Evolutionary conservation across 768 basidiomycete genomes (phyloP).

Genomic region (Mycena belliarum): DNA sequence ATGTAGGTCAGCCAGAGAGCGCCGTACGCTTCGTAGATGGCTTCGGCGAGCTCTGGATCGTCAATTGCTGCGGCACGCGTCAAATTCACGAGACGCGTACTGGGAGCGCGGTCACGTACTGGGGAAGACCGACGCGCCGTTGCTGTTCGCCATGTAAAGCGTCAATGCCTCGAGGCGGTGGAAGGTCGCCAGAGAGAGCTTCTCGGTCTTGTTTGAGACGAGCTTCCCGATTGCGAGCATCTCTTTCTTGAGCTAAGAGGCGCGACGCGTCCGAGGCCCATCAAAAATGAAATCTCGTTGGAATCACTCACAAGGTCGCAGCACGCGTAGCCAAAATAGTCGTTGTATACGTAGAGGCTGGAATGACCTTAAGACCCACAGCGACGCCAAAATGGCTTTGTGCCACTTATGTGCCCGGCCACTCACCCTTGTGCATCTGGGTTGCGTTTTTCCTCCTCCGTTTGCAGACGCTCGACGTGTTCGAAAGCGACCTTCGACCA

Average conservation of each 20-base stretch:
- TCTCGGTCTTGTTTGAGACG: conserved; percentile 7
- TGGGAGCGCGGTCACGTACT: conserved; percentile 7
- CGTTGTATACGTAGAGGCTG: conserved; percentile 16
- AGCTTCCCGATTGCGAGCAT: conserved; percentile 13
- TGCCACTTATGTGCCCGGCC: neutral
- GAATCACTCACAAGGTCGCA: neutral
- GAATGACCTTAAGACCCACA: neutral
- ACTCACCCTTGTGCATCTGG: conserved; percentile 15
- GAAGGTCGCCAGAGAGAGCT: conserved; percentile 3
- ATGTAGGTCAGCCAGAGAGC: conserved; percentile 18
- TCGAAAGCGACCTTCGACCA: conserved; percentile 17
- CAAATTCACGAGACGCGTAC: too few species aligned
- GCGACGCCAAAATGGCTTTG: neutral
- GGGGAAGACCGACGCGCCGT: conserved; percentile 2
- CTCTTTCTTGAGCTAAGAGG: conserved; percentile 16
- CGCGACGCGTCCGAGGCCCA: neutral
- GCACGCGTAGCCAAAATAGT: conserved; percentile 19
- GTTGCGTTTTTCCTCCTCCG: conserved; percentile 11
- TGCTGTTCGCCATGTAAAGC: conserved; percentile 14
- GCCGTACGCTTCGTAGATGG: conserved; percentile 13
- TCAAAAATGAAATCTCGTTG: too few species aligned
- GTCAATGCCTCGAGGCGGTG: conserved; percentile 12
- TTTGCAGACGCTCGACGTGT: conserved; percentile 13
- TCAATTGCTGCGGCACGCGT: conserved; percentile 8
- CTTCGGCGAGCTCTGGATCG: conserved; percentile 12